Conservation (phyloP, 2,329 filamentous ascomycete genomes). For the Talaromyces sp. region DNA sequence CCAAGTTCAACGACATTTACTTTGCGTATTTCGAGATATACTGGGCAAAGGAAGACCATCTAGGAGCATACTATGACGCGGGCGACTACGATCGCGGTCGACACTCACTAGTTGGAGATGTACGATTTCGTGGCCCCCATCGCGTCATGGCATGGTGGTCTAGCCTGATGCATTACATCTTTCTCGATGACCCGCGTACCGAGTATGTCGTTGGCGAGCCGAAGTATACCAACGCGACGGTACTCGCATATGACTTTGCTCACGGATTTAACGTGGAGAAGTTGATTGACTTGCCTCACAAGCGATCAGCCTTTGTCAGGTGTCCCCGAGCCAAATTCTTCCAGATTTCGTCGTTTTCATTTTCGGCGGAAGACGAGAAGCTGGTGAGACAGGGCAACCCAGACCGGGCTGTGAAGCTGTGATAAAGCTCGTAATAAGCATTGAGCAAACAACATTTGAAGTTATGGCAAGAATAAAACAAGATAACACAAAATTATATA, state of each 20-base stretch:
- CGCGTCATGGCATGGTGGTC: constrained; percentile 57
- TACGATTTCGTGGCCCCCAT: constrained; percentile 50
- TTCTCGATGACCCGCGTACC: constrained; percentile 56
- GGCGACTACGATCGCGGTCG: constrained; percentile 56
- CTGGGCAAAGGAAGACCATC: constrained; percentile 49
- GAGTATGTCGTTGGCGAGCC: constrained; percentile 59
- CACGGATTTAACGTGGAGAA: constrained; percentile 70
- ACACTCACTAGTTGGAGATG: constrained; percentile 39
- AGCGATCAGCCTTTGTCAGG: constrained; percentile 48
- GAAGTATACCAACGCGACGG: constrained; percentile 63
- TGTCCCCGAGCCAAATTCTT: constrained; percentile 67
- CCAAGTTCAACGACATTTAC: constrained; percentile 9
- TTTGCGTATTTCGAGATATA: constrained; percentile 12
- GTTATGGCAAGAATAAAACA: too few relatives aligned
- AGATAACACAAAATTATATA: too few relatives aligned
- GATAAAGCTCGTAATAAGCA: too few relatives aligned
- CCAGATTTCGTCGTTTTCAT: constrained; percentile 42
- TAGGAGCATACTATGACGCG: constrained; percentile 55
- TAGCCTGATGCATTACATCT: constrained; percentile 55
- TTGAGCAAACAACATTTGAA: too few relatives aligned
- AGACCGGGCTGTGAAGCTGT: too few relatives aligned
- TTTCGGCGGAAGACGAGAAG: too few relatives aligned
- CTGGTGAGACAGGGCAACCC: too few relatives aligned
- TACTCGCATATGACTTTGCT: constrained; percentile 69
- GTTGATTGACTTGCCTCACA: constrained; percentile 67